Base-by-base conservation (phyloP, 352 stramenopile genomes). In the Pythium monospermum region DNA sequence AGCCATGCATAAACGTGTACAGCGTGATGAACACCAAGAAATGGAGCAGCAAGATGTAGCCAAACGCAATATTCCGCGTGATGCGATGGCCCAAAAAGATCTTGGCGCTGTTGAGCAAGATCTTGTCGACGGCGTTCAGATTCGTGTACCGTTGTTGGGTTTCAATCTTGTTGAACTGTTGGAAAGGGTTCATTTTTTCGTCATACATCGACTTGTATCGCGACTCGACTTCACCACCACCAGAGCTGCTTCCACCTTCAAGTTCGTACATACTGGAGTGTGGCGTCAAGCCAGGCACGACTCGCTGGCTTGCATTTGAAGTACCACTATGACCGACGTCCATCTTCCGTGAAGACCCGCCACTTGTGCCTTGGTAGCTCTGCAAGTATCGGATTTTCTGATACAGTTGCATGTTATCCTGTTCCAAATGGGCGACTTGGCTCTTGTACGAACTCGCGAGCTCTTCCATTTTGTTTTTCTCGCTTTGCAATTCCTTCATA, bases 321-420 rank as follows among this genome's bases (percentile, higher is more conserved):
- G n/a, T n/a, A n/a, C n/a, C n/a, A 41, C n/a, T 60, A 42, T 19
- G 21, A 35, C 46, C 22, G 1, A 21, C 12, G 6, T 23, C 25
- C 28, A 26, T 13, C 10, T 12, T 10, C n/a, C 44, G 45, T 13
- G 41, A 23, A 1, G 40, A 47, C 18, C 31, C 44, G 1, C 51
- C 27, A 5, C 36, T 61, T 23, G 55, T 68, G 3, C 56, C 57
- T n/a, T 70, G 62, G 52, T 90, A 91, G 64, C 75, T 95, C 46
- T 92, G 76, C 42, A 94, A 45, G 51, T 89, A 92, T 4, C 84
- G 76, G 45, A 96, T 88, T 66, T 96, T 96, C 59, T 96, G 76
- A 53, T 95, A 95, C 13, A 96, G 63, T 55, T 94, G 78, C 70
- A 96, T 88, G 69, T 96, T 96, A 66, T 96, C 87, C 0, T 71